Evolutionary conservation across 257 asterid genomes (phyloP).

Genomic region (Lithospermum erythrorhizon): DNA sequence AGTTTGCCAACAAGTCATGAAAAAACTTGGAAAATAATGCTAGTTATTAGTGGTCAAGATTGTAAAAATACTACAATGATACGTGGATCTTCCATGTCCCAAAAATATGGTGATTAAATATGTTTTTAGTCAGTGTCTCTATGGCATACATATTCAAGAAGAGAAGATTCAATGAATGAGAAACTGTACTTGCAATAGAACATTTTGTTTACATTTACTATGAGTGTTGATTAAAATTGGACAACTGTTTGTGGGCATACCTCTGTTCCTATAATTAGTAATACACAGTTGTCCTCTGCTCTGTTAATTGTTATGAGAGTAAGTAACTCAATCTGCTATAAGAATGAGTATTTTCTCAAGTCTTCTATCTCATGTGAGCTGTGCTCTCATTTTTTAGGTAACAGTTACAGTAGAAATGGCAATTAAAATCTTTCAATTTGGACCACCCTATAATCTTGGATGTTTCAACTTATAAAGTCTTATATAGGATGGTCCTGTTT

Average conservation of each 20-base stretch:
- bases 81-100: no score
- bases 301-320: slow-evolving; percentile 2
- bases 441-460: slow-evolving; percentile 21
- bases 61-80: no score
- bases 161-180: not conserved
- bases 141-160: no score
- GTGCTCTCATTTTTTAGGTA: not conserved
- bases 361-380: not conserved
- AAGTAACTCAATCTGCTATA: slow-evolving; percentile 1
- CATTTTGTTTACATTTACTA: not conserved
- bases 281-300: no score
- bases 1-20: not conserved
- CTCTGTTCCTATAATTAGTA: not conserved
- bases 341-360: slow-evolving; percentile 1
- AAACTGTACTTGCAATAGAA: not conserved
- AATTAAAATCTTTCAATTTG: slow-evolving; percentile 5
- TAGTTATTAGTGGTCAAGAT: no score
- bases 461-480: slow-evolving; percentile 6
- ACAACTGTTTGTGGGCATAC: slow-evolving; percentile 18
- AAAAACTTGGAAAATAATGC: no score
- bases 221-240: not conserved
- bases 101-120: no score
- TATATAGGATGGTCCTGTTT: slow-evolving; percentile 22
- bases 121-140: no score
- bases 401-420: slow-evolving; percentile 11